Percentiles rank a stretch among this genome's conserved stretches.
Evolutionary conservation across 2,329 filamentous ascomycete species (phyloP).

Genomic region (Colletotrichum cordylinicola): DNA sequence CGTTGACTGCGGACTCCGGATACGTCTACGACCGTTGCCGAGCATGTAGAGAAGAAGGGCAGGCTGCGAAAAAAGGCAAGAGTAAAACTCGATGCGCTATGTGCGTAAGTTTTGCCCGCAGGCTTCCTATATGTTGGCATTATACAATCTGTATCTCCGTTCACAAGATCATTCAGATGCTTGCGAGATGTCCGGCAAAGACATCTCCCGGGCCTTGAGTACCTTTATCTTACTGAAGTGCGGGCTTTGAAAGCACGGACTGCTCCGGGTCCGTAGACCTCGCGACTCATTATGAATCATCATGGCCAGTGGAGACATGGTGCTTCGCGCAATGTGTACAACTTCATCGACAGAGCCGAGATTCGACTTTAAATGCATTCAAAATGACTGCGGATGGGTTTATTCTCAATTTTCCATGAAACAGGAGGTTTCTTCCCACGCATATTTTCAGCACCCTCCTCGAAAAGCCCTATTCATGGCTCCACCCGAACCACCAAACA

Average conservation of each 20-base stretch:
- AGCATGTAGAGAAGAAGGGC: not conserved
- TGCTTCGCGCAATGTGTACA: rapidly evolving
- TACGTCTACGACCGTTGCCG: not conserved
- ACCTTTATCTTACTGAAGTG: not conserved
- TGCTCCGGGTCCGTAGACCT: rapidly evolving
- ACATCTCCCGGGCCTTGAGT: not conserved
- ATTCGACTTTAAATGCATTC: rapidly evolving
- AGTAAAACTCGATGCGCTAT: not conserved
- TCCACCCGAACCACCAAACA: not conserved
- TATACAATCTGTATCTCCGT: not conserved
- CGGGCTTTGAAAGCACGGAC: not conserved
- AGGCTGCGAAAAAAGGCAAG: not conserved
- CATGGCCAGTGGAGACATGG: not conserved
- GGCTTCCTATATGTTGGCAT: not conserved
- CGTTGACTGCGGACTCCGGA: rapidly evolving
- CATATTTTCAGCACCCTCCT: not conserved
- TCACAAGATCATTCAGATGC: not conserved
- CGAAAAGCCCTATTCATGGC: not conserved
- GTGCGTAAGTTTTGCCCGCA: rapidly evolving
- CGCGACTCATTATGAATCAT: not conserved
- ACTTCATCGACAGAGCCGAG: rapidly evolving
- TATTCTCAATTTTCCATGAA: not conserved
- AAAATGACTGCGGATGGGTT: not conserved
- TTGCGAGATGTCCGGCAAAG: not conserved
- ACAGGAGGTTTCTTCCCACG: not conserved